Base-by-base conservation (phyloP, 1,139 yeast species). In the Blastobotrys illinoisensis region DNA sequence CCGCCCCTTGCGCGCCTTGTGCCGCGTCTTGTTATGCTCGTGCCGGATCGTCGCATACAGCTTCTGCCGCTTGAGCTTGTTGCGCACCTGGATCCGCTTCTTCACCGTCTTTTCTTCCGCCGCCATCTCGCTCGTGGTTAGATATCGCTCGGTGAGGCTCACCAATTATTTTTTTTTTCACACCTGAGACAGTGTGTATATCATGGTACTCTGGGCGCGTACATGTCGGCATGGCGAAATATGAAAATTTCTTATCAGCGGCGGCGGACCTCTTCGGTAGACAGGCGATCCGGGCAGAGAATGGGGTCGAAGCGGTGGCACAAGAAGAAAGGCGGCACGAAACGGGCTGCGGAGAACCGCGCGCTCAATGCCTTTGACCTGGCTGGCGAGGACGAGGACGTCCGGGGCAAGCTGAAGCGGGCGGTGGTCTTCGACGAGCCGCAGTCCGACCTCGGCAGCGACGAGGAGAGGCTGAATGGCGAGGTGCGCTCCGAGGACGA, bases 41-140 rank as follows among this genome's bases (percentile, higher is more conserved):
- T 86, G 86, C 69, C 85, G 86, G 58, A 88, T 71, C 56, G 84
- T 82, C 13, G 90, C 85, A 71, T 80, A 87, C 48, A 90, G 77
- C 73, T 86, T 82, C 70, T 88, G 95, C 61, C 98, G 81, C 65
- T 82, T 80, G 63, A 83, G 83, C 72, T 88, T 89, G 73, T 89
- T 89, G 67, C 79, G 83, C 56, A 88, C 82, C 57, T 69, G 67
- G 28, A 69, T 52, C 53, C 59, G 64, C 55, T 67, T 68, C 43
- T 57, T 65, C 4, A 62, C 61, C 6, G 64, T 66, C 65, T 69
- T 68, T 40, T 28, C 55, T 46, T n/a, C 26, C 24, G 40, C 40
- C 16, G 40, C 40, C 40, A 32, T 32, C 16, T 32, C 16, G 11
- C 4, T 26, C 9, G 13, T 5, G 32, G 32, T 2, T 5, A 26